phyloP scores from a whole-genome alignment of 208 protist genomes.

The Angomonas ambiguus region DNA sequence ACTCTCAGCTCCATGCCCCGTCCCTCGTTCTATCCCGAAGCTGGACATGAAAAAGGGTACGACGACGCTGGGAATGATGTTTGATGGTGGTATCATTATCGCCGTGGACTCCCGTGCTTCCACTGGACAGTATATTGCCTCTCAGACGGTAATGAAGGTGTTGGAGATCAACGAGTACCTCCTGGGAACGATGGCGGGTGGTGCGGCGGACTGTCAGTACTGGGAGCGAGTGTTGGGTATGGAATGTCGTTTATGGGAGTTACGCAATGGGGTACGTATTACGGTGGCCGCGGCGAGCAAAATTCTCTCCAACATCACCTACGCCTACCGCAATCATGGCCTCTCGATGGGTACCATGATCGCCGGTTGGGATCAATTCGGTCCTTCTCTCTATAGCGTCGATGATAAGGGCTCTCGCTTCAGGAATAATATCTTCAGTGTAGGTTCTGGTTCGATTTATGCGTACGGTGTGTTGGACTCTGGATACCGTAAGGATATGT shows the following conservation, averaged over 20 bases:
- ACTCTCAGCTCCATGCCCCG: conserved; percentile 66
- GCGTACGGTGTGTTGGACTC: conserved; percentile 99
- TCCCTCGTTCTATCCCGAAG: conserved; percentile 80
- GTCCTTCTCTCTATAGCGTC: conserved; percentile 98
- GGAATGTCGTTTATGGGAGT: conserved; percentile 92
- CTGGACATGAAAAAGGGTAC: conserved; percentile 95
- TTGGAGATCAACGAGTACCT: conserved; percentile 99
- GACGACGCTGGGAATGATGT: conserved; percentile 99
- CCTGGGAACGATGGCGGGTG: conserved; percentile 99
- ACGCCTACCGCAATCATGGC: conserved; percentile 96
- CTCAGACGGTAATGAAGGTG: conserved; percentile 99
- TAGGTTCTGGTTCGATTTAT: conserved; percentile 99
- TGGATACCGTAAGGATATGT: conserved; percentile 93
- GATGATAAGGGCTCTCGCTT: conserved; percentile 99
- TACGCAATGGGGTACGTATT: conserved; percentile 96
- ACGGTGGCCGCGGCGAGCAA: conserved; percentile 99
- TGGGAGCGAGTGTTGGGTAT: conserved; percentile 98
- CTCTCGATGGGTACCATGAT: conserved; percentile 99
- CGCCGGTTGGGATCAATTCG: conserved; percentile 96
- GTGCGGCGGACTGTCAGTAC: conserved; percentile 99
- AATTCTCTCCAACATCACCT: conserved; percentile 99
- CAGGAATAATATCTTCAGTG: conserved; percentile 97
- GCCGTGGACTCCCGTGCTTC: conserved; percentile 99
- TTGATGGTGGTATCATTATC: conserved; percentile 97
- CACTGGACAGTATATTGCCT: conserved; percentile 98